phyloP scores from a whole-genome alignment of 2,329 filamentous ascomycete genomes.

The Diaporthe sp. region DNA sequence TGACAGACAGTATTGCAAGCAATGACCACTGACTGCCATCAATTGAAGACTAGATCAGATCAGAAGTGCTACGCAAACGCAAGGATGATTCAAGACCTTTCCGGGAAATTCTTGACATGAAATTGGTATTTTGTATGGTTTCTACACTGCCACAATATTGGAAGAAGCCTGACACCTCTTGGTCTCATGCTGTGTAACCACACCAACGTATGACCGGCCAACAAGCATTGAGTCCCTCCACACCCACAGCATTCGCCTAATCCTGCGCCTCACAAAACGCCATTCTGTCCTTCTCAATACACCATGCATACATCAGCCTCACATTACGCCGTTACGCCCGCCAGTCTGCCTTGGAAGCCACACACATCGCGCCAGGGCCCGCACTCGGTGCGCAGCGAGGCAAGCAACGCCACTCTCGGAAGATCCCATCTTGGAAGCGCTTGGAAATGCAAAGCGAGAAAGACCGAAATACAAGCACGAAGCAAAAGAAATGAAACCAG shows the following conservation, averaged over 20 bases:
- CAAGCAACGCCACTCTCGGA: not conserved
- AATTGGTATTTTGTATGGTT: not conserved
- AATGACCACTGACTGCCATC: not conserved
- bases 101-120: not conserved
- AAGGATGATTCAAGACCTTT: not conserved
- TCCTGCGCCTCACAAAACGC: not conserved
- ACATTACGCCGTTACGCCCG: not conserved
- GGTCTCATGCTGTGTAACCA: conserved; percentile 25
- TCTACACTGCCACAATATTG: conserved; percentile 20
- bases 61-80: not conserved
- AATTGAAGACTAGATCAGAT: not conserved
- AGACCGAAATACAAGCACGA: too few species aligned
- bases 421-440: too few species aligned
- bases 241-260: not conserved
- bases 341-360: conserved; percentile 10
- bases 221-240: not conserved
- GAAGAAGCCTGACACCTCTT: conserved; percentile 2
- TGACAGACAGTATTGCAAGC: not conserved
- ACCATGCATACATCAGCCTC: conserved; percentile 12
- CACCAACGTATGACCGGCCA: conserved; percentile 20
- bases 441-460: not conserved
- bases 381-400: not conserved
- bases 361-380: not conserved
- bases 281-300: not conserved
- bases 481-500: not conserved